phyloP scores from a whole-genome alignment of 1,284 basidiomycete genomes.

The Sanghuangporus baumii region DNA sequence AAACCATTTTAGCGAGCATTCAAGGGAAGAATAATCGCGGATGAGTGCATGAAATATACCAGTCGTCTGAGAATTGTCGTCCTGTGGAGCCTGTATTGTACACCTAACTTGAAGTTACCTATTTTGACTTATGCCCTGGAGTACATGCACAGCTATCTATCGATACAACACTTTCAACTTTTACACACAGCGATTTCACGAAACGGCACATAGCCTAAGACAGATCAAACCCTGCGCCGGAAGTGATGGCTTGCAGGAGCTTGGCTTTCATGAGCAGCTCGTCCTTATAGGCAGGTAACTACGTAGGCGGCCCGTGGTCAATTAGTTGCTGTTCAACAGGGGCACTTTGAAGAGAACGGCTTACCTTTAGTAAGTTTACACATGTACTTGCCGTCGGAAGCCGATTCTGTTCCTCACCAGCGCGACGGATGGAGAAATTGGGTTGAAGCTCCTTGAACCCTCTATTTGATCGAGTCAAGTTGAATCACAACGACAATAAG shows the following conservation, averaged over 20 bases:
- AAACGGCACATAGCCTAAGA: slow-evolving; percentile 40
- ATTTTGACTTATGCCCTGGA: not conserved
- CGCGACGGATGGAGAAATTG: slow-evolving; percentile 79
- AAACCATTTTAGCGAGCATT: no score
- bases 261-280: slow-evolving; percentile 66
- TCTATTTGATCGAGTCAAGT: slow-evolving; percentile 29
- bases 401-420: slow-evolving; percentile 66
- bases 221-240: slow-evolving; percentile 85
- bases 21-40: no score
- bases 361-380: slow-evolving; percentile 80
- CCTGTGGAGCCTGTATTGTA: no score
- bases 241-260: slow-evolving; percentile 80
- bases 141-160: not conserved
- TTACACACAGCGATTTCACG: not conserved
- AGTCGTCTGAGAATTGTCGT: no score
- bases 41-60: no score
- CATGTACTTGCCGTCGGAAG: slow-evolving; percentile 82
- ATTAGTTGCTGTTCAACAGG: not conserved
- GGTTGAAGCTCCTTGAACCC: slow-evolving; percentile 88
- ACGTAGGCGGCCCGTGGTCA: slow-evolving; percentile 14
- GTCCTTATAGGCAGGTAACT: slow-evolving; percentile 67
- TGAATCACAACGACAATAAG: slow-evolving; percentile 1
- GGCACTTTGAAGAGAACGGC: slow-evolving; percentile 3
- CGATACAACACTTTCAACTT: not conserved
- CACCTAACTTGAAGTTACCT: not conserved